These are phyloP conservation scores for Pseudogymnoascus sp. DNA, from an alignment of 2,329 filamentous ascomycete genomes.

Conservation along the genomic window DNA sequence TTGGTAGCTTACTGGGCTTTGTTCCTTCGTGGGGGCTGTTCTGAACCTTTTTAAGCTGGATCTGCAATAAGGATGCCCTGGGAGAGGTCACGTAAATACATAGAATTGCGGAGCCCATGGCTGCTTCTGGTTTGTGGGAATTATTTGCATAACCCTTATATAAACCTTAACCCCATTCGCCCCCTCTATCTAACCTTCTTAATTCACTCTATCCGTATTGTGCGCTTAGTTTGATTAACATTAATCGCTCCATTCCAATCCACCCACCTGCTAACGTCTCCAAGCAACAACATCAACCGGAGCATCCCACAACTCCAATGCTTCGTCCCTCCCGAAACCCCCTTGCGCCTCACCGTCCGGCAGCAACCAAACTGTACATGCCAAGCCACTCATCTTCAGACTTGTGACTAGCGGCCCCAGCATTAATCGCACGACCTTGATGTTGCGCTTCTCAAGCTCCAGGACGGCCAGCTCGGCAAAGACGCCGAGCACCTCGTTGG, in stretches of 20 bases:
- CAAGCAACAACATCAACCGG: constrained; percentile 21
- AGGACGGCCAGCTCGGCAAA: constrained; percentile 23
- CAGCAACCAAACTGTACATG: constrained; percentile 22
- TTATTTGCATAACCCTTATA: background rate
- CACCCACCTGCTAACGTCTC: constrained; percentile 17
- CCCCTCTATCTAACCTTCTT: background rate
- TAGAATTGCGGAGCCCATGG: too few species aligned
- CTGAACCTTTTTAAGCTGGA: background rate
- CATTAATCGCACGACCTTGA: constrained; percentile 19
- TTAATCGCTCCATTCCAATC: background rate
- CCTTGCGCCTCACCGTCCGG: constrained; percentile 17
- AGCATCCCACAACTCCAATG: constrained; percentile 21
- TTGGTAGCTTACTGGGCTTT: background rate
- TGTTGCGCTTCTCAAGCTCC: constrained; percentile 18
- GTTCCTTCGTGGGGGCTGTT: background rate
- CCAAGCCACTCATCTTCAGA: constrained; percentile 25
- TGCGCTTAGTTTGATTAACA: background rate
- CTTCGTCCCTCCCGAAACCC: constrained; percentile 17
- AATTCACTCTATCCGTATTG: background rate
- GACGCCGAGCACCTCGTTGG: constrained; percentile 22
- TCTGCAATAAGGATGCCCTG: background rate
- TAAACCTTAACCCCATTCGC: background rate
- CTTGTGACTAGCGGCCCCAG: constrained; percentile 24
- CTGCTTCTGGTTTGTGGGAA: background rate
- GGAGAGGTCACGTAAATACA: background rate